These are phyloP conservation scores for Pestalotiopsis fici DNA, from an alignment of 2,329 filamentous ascomycete genomes.

Conservation along the genomic window DNA sequence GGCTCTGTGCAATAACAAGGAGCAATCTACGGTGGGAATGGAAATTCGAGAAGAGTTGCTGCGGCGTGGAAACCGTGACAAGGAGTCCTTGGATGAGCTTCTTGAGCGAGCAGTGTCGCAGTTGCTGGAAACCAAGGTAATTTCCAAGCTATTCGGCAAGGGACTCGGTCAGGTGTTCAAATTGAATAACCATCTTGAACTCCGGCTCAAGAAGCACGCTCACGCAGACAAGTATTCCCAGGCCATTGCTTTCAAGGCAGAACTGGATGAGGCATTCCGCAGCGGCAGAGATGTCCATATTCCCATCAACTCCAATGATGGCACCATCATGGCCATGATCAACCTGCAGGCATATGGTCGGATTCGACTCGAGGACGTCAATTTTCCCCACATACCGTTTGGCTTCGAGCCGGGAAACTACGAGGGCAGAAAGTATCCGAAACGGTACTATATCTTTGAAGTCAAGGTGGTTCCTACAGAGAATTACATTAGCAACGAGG, in stretches of 20 bases:
- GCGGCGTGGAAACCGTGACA: slow-evolving; percentile 43
- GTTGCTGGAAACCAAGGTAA: slow-evolving; percentile 53
- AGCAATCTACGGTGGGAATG: slow-evolving; percentile 34
- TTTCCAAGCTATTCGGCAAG: slow-evolving; percentile 61
- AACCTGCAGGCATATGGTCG: slow-evolving; percentile 64
- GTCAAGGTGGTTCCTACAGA: slow-evolving; percentile 60
- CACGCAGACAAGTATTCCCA: slow-evolving; percentile 56
- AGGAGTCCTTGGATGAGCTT: slow-evolving; percentile 40
- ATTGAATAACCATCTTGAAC: slow-evolving; percentile 60
- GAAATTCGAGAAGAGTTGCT: slow-evolving; percentile 53
- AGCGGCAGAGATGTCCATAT: slow-evolving; percentile 23
- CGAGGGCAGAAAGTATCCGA: slow-evolving; percentile 68
- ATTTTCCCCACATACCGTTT: slow-evolving; percentile 65
- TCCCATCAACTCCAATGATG: slow-evolving; percentile 55
- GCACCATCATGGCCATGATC: slow-evolving; percentile 65
- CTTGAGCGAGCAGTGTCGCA: slow-evolving; percentile 50
- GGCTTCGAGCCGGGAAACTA: slow-evolving; percentile 74
- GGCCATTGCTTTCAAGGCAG: slow-evolving; percentile 60
- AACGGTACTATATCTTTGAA: slow-evolving; percentile 64
- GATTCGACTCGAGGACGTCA: slow-evolving; percentile 52
- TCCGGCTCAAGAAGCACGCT: slow-evolving; percentile 57
- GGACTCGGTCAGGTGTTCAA: slow-evolving; percentile 63
- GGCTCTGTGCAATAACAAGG: slow-evolving; percentile 55
- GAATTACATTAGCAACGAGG: slow-evolving; percentile 57
- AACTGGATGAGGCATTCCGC: slow-evolving; percentile 57